Base-by-base conservation (phyloP, 225 moss, liverwort and hornwort genomes). In the Takakia lepidozioides region DNA sequence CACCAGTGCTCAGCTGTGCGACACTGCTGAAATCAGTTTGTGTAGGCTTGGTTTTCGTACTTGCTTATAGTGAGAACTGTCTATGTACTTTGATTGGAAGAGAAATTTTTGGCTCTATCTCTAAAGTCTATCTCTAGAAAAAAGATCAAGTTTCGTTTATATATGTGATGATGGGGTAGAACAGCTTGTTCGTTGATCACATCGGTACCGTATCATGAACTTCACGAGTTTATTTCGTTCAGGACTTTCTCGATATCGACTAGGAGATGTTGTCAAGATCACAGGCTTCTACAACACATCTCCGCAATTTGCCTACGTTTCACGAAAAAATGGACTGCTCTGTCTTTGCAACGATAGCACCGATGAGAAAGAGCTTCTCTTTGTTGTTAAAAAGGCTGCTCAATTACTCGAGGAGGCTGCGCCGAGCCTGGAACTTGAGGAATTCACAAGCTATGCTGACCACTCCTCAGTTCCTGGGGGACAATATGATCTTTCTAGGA, bases 41-140 rank as follows among this genome's bases (percentile, higher is more conserved):
- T 61, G 29, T 25, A 82, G 79, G 84, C 48, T 67, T 92, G 69
- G n/a, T n/a, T n/a, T n/a, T n/a, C n/a, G n/a, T n/a, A n/a, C n/a
- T n/a, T n/a, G n/a, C n/a, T n/a, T n/a, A n/a, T n/a, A n/a, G n/a
- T n/a, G n/a, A n/a, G n/a, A n/a, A n/a, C n/a, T n/a, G n/a, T n/a
- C n/a, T n/a, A n/a, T n/a, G n/a, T n/a, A n/a, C n/a, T n/a, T n/a
- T n/a, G n/a, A n/a, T n/a, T n/a, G n/a, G n/a, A n/a, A n/a, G n/a
- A n/a, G n/a, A n/a, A n/a, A n/a, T n/a, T n/a, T n/a, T n/a, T n/a
- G n/a, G n/a, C n/a, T n/a, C n/a, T n/a, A n/a, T n/a, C n/a, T n/a
- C n/a, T n/a, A n/a, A n/a, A n/a, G n/a, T n/a, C n/a, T n/a, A n/a
- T n/a, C n/a, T n/a, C n/a, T n/a, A n/a, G n/a, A n/a, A n/a, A n/a